Conservation (phyloP, 1,284 basidiomycete genomes). For the Ganoderma resinaceum region DNA sequence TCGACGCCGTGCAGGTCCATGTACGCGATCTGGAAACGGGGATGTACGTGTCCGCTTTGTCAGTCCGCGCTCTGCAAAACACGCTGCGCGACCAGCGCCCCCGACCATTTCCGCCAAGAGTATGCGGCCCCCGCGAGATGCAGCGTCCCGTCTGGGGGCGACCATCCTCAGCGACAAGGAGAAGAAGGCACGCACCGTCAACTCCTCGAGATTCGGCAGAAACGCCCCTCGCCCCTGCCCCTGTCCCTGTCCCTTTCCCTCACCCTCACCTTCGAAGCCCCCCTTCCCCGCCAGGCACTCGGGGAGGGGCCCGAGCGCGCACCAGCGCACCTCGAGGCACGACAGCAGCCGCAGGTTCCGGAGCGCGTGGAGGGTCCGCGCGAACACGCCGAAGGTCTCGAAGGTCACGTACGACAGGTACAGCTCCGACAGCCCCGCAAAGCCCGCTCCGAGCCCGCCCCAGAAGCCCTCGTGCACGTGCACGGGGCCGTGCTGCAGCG, state of each 20-base stretch:
- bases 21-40: not conserved
- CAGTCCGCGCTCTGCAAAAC: too few relatives aligned
- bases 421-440: not conserved
- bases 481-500: too few relatives aligned
- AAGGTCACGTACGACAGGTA: conserved; percentile 1
- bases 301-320: not conserved
- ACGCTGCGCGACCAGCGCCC: too few relatives aligned
- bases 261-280: not conserved
- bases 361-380: not conserved
- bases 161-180: not conserved
- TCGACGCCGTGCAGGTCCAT: not conserved
- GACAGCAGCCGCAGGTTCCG: not conserved
- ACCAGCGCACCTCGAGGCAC: not conserved
- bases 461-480: not conserved
- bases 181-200: not conserved
- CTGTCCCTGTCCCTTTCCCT: not conserved
- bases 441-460: not conserved
- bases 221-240: not conserved
- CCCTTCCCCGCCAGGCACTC: not conserved
- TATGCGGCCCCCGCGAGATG: not conserved
- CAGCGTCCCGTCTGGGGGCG: not conserved
- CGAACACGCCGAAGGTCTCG: not conserved
- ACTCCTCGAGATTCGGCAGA: not conserved
- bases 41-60: not conserved
- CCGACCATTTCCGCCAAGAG: not conserved